Evolutionary conservation across 441 rosid species (phyloP), one percentile per base, ranked within the genome.

Genomic region (Gossypium davidsonii): DNA sequence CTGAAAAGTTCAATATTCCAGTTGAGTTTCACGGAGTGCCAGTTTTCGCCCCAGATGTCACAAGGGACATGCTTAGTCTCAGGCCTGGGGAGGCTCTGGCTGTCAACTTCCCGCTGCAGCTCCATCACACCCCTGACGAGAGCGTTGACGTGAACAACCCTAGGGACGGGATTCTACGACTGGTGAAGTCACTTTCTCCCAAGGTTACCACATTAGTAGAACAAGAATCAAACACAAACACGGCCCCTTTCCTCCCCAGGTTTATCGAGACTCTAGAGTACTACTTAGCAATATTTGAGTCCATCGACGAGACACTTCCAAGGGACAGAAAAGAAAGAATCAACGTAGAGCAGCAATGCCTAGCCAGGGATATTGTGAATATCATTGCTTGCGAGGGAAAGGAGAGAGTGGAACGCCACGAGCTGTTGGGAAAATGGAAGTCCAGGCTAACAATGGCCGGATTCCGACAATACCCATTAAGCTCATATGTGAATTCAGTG

Each of bases 221-320:
- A 80, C 97, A 91, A 74, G 97, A 93, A 81, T 91, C 97, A n/a
- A 93, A 91, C 85, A 87, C 93, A 1, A 92, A 92, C 84, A 92
- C 96, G 4, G 80, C 97, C 18, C 88, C 95, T 7, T 91, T 91
- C 79, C 74, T 93, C 74, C 85, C 89, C 1, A 79, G 95, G 82
- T 91, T 93, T 57, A 39, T 71, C 5, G 97, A 91, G 81, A 82
- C 93, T 56, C 79, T 92, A 4, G 88, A 86, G 67, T 91, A 83
- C 78, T 89, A 92, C 81, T 20, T 81, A 58, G 95, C 97, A 17
- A 86, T 89, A 80, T 91, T 92, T 0, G 98, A 91, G 83, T 91
- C 98, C 26, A 83, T 92, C 14, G 97, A 91, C 9, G 94, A 76
- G 81, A 78, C 86, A 21, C 64, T 91, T 31, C 83, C 89, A 1